A percentile compares a stretch with the other conserved stretches of the same genome.
These are phyloP conservation scores for Moniliella sp. DNA, from an alignment of 1,284 basidiomycete species.

Conservation along the genomic window DNA sequence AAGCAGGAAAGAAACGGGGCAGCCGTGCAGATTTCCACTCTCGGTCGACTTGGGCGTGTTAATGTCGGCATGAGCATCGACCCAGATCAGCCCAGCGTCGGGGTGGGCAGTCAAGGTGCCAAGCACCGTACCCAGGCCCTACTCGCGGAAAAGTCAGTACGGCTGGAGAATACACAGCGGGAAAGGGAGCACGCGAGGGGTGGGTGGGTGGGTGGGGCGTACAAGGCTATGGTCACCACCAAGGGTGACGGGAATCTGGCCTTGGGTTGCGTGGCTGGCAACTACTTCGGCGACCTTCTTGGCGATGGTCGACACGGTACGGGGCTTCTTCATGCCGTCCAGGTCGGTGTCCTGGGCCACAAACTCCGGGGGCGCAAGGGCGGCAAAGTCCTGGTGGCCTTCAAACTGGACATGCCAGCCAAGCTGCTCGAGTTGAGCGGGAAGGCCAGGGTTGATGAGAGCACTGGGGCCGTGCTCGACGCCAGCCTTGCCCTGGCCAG, in stretches of 20 bases:
- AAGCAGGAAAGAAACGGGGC: constrained; percentile 77
- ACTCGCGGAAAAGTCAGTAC: no score
- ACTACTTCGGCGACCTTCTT: constrained; percentile 58
- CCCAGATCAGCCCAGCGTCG: constrained; percentile 67
- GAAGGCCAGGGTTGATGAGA: constrained; percentile 19
- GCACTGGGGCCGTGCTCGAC: constrained; percentile 26
- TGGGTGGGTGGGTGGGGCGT: no score
- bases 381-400: constrained; percentile 67
- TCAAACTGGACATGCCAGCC: constrained; percentile 77
- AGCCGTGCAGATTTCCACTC: constrained; percentile 88
- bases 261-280: constrained; percentile 50
- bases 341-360: constrained; percentile 15
- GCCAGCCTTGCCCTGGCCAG: constrained; percentile 5
- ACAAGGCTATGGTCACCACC: constrained; percentile 86
- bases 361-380: constrained; percentile 39
- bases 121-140: constrained; percentile 33
- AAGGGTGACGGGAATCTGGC: constrained; percentile 68
- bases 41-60: constrained; percentile 65
- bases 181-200: no score
- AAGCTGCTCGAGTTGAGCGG: constrained; percentile 37
- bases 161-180: no score
- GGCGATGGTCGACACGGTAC: constrained; percentile 43
- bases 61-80: constrained; percentile 53
- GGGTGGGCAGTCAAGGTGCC: constrained; percentile 38
- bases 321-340: constrained; percentile 22